Conservation (phyloP, 78 protist genomes). For the Polysphondylium violaceum region DNA sequence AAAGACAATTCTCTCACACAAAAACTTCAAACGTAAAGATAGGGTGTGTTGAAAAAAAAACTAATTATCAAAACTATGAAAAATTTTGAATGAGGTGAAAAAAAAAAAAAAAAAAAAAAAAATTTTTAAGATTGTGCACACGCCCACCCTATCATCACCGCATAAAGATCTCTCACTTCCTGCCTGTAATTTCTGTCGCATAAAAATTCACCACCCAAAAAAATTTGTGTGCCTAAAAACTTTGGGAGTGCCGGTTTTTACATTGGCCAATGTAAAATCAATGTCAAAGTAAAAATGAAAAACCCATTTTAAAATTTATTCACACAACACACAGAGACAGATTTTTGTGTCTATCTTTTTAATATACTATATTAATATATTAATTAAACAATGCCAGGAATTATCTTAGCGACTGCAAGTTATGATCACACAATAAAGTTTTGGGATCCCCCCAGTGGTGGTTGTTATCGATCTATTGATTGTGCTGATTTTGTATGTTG, state of each 20-base stretch:
- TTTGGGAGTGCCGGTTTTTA: neutral
- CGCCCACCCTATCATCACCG: too few relatives aligned
- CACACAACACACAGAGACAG: neutral
- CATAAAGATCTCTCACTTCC: too few relatives aligned
- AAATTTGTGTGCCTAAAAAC: neutral
- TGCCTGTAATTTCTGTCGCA: too few relatives aligned
- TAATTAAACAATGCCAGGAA: slow-evolving; percentile 59
- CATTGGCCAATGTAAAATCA: too few relatives aligned
- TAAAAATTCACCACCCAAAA: neutral
- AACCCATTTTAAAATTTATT: neutral
- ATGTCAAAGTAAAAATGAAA: neutral
- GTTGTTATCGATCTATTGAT: slow-evolving; percentile 91
- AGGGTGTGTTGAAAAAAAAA: too few relatives aligned
- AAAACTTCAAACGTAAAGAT: too few relatives aligned
- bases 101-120: too few relatives aligned
- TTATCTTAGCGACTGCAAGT: slow-evolving; percentile 94
- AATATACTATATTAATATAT: neutral
- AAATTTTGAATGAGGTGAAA: too few relatives aligned
- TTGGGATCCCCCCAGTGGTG: slow-evolving; percentile 97
- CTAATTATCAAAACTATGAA: too few relatives aligned
- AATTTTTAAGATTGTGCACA: too few relatives aligned
- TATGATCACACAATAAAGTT: slow-evolving; percentile 98
- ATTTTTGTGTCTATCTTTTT: neutral
- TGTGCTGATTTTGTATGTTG: slow-evolving; percentile 91
- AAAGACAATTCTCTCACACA: too few relatives aligned